These are phyloP conservation scores for Vachellia pachyceras DNA, from an alignment of 306 rosid species.

Conservation along the genomic window DNA sequence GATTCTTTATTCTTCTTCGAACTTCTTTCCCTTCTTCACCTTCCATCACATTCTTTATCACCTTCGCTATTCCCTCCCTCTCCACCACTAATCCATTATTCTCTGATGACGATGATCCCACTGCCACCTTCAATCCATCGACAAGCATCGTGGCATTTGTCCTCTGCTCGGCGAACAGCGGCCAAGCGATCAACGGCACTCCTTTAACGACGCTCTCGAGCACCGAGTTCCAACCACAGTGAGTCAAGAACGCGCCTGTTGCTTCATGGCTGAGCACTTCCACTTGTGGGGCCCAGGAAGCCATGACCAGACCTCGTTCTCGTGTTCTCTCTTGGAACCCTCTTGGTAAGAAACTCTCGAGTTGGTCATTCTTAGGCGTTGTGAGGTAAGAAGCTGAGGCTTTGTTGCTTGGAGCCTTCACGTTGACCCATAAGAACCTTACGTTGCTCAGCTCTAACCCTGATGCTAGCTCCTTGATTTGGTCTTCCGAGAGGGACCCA, in stretches of 20 bases:
- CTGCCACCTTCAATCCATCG: constrained; percentile 41
- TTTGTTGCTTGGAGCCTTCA: constrained; percentile 40
- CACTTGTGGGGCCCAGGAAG: constrained; percentile 7
- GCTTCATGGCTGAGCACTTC: constrained; percentile 24
- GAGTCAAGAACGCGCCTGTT: constrained; percentile 40
- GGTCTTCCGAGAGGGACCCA: constrained; percentile 47
- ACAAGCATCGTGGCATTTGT: constrained; percentile 38
- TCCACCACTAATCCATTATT: constrained; percentile 27
- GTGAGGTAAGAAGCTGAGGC: constrained; percentile 39
- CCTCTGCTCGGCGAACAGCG: constrained; percentile 53
- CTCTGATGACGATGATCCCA: constrained; percentile 25
- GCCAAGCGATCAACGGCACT: constrained; percentile 51
- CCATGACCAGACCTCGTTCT: background rate
- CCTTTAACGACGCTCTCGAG: constrained; percentile 46
- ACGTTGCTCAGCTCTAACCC: constrained; percentile 48
- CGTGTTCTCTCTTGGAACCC: background rate
- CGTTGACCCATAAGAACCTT: constrained; percentile 46
- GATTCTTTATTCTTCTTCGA: constrained; percentile 25
- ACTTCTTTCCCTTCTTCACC: constrained; percentile 47
- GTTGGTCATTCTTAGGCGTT: constrained; percentile 7
- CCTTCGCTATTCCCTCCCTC: constrained; percentile 42
- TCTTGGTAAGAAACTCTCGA: constrained; percentile 19
- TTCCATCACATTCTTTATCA: constrained; percentile 39
- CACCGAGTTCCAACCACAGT: constrained; percentile 56
- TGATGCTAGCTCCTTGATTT: constrained; percentile 44